These are phyloP conservation scores for Avena sativa DNA, from an alignment of 176 grass and related monocot species.

Conservation along the genomic window DNA sequence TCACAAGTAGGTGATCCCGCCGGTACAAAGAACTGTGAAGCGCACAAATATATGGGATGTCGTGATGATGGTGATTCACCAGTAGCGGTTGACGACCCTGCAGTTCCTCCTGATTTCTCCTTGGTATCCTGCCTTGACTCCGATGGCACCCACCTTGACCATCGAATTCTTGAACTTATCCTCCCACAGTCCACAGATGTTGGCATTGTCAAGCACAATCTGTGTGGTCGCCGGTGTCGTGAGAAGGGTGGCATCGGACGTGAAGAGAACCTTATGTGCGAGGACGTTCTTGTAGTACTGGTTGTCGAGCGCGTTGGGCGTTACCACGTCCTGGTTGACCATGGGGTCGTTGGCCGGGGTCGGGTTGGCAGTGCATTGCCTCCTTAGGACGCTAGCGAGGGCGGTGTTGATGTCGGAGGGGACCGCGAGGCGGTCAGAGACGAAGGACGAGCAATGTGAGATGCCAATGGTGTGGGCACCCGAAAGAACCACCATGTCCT, in stretches of 20 bases:
- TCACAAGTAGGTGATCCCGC: too few species aligned
- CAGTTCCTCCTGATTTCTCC: conserved; percentile 6
- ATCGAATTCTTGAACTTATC: not conserved
- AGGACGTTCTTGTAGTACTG: not conserved
- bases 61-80: not conserved
- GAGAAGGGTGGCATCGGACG: not conserved
- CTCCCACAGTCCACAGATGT: not conserved
- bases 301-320: not conserved
- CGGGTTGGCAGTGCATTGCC: not conserved
- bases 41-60: too few species aligned
- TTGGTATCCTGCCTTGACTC: not conserved
- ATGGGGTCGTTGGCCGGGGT: not conserved
- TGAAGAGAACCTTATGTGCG: not conserved
- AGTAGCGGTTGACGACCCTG: not conserved
- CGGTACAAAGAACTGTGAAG: too few species aligned
- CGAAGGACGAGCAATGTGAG: not conserved
- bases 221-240: not conserved
- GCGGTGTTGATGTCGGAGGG: not conserved
- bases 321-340: not conserved
- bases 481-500: not conserved
- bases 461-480: not conserved
- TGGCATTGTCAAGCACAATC: not conserved
- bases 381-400: not conserved
- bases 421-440: not conserved
- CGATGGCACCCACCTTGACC: not conserved